phyloP scores from a whole-genome alignment of 345 rosid species.

The Durio zibethinus region DNA sequence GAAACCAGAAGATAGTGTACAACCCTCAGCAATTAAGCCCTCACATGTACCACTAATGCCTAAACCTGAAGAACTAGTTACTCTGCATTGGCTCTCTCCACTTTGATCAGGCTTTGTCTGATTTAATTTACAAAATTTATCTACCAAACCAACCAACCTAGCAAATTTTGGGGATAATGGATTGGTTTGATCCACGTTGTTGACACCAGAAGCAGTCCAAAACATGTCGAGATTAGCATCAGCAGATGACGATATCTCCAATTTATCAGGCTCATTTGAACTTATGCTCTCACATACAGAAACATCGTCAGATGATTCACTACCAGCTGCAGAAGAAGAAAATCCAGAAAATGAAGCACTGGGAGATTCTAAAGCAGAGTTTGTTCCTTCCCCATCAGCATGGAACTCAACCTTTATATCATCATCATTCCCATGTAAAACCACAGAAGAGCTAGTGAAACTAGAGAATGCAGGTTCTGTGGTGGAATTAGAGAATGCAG shows the following conservation, averaged over 20 bases:
- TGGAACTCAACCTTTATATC: slow-evolving; percentile 37
- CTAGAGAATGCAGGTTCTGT: slow-evolving; percentile 27
- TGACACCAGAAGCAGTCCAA: slow-evolving; percentile 29
- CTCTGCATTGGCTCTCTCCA: slow-evolving; percentile 28
- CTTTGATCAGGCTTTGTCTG: slow-evolving; percentile 27
- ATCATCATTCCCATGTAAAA: slow-evolving; percentile 31
- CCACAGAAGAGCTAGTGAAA: slow-evolving; percentile 34
- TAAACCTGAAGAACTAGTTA: slow-evolving; percentile 28
- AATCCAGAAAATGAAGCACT: slow-evolving; percentile 75
- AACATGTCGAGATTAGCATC: slow-evolving; percentile 33
- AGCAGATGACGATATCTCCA: slow-evolving; percentile 36
- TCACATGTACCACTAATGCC: slow-evolving; percentile 17
- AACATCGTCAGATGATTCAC: slow-evolving; percentile 70
- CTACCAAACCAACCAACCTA: slow-evolving; percentile 57
- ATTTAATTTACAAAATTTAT: slow-evolving; percentile 34
- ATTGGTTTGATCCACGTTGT: slow-evolving; percentile 39
- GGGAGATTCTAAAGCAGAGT: slow-evolving; percentile 48
- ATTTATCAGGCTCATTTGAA: slow-evolving; percentile 58
- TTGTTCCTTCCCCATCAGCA: slow-evolving; percentile 42
- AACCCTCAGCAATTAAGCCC: slow-evolving; percentile 30
- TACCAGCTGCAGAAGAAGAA: slow-evolving; percentile 44
- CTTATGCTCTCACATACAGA: slow-evolving; percentile 60
- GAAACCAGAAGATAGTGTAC: slow-evolving; percentile 44
- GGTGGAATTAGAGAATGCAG: slow-evolving; percentile 23
- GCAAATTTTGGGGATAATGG: slow-evolving; percentile 68